These are phyloP conservation scores for Dicorynia guianensis DNA, from an alignment of 306 rosid species.

Conservation along the genomic window DNA sequence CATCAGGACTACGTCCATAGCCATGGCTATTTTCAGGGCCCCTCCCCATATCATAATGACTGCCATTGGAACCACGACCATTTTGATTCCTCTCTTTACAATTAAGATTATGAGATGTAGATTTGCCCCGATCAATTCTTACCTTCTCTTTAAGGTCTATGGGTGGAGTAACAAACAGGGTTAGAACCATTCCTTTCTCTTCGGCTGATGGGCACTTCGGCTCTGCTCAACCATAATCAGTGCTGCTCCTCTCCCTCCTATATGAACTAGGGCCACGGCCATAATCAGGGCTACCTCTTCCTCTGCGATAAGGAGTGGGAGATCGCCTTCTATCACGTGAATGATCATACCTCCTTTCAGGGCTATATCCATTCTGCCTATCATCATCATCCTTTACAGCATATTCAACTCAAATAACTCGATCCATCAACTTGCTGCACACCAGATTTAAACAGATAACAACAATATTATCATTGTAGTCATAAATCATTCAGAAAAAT, in stretches of 20 bases:
- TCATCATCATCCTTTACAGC: no score
- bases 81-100: constrained; percentile 50
- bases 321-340: constrained; percentile 48
- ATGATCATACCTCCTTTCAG: no score
- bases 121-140: constrained; percentile 42
- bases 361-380: no score
- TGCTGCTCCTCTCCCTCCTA: constrained; percentile 76
- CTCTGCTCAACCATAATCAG: constrained; percentile 80
- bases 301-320: constrained; percentile 85
- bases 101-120: constrained; percentile 57
- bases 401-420: no score
- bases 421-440: no score
- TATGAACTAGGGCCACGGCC: constrained; percentile 83
- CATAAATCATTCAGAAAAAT: no score
- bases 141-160: constrained; percentile 54
- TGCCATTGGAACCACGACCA: constrained; percentile 44
- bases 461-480: no score
- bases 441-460: no score
- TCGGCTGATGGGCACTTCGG: constrained; percentile 64
- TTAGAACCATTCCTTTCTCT: constrained; percentile 65
- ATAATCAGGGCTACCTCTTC: constrained; percentile 97
- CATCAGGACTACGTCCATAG: constrained; percentile 54
- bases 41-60: constrained; percentile 62
- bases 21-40: constrained; percentile 71
- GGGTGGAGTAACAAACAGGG: constrained; percentile 50